Conservation (phyloP, 441 rosid genomes). For the Capsella rubella region DNA sequence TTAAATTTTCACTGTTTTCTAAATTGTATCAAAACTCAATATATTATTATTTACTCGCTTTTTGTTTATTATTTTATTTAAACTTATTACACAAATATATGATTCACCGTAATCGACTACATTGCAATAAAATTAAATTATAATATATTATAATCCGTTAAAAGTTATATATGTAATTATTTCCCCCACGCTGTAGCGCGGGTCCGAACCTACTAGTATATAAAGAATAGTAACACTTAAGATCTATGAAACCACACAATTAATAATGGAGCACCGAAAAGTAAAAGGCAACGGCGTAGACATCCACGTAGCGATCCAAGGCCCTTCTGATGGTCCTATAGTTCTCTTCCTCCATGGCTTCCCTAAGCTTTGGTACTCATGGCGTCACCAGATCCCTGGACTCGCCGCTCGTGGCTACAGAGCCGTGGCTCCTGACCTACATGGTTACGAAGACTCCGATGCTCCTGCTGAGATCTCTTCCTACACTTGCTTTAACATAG, state of each 20-base stretch:
- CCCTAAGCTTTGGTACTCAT: slow-evolving; percentile 64
- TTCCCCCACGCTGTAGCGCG: too few relatives aligned
- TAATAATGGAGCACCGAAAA: slow-evolving; percentile 38
- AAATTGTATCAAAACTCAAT: too few relatives aligned
- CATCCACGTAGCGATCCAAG: slow-evolving; percentile 48
- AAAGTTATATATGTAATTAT: too few relatives aligned
- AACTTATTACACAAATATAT: too few relatives aligned
- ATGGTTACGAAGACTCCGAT: slow-evolving; percentile 60
- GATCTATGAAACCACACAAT: neutral
- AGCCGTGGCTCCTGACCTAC: slow-evolving; percentile 59
- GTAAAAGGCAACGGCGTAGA: slow-evolving; percentile 44
- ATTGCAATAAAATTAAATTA: too few relatives aligned
- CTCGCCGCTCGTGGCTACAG: slow-evolving; percentile 58
- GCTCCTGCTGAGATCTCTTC: slow-evolving; percentile 40
- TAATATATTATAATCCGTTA: too few relatives aligned
- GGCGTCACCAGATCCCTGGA: slow-evolving; percentile 60
- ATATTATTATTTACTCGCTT: too few relatives aligned
- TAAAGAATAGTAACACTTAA: neutral
- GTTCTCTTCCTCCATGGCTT: slow-evolving; percentile 60
- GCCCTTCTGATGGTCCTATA: slow-evolving; percentile 42
- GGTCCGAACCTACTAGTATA: neutral
- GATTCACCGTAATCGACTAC: too few relatives aligned
- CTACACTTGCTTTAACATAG: slow-evolving; percentile 49
- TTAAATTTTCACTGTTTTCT: too few relatives aligned
- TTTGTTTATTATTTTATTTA: too few relatives aligned